Evolutionary conservation across 2,329 filamentous ascomycete species (phyloP).

Genomic region (Thielaviopsis euricoi): DNA sequence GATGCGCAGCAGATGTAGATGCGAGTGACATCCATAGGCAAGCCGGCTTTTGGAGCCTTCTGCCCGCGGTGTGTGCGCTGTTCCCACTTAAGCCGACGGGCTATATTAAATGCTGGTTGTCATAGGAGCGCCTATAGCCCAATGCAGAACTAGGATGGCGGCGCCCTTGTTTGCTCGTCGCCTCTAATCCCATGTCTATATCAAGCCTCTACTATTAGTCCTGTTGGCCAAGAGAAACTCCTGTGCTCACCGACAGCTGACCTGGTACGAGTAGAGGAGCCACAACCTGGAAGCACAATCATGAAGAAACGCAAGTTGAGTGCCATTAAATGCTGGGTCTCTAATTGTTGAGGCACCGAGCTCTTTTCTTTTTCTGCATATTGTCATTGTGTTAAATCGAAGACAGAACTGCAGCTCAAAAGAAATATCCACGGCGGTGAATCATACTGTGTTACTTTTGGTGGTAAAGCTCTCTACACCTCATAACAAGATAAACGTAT

Average conservation of each 20-base stretch:
- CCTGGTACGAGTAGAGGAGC: neutral
- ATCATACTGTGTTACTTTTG: too few species aligned
- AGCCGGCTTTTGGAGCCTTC: neutral
- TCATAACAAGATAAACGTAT: too few species aligned
- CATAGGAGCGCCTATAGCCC: neutral
- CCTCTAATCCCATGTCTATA: neutral
- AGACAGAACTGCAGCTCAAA: too few species aligned
- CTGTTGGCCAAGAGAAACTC: neutral
- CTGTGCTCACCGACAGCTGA: neutral
- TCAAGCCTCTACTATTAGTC: neutral
- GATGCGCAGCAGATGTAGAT: too few species aligned
- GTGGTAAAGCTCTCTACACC: too few species aligned
- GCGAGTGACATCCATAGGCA: neutral
- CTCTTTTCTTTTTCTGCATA: too few species aligned
- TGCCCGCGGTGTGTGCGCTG: neutral
- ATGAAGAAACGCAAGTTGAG: neutral
- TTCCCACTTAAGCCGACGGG: neutral
- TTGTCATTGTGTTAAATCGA: too few species aligned
- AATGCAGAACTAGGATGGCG: neutral
- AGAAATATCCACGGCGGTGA: too few species aligned
- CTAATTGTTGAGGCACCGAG: neutral
- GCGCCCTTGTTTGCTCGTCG: neutral
- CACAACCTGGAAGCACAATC: neutral
- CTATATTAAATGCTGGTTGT: neutral
- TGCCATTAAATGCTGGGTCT: neutral